Conservation (phyloP, 371 early-diverging fungal species). For the Actinomortierella wolfii region DNA sequence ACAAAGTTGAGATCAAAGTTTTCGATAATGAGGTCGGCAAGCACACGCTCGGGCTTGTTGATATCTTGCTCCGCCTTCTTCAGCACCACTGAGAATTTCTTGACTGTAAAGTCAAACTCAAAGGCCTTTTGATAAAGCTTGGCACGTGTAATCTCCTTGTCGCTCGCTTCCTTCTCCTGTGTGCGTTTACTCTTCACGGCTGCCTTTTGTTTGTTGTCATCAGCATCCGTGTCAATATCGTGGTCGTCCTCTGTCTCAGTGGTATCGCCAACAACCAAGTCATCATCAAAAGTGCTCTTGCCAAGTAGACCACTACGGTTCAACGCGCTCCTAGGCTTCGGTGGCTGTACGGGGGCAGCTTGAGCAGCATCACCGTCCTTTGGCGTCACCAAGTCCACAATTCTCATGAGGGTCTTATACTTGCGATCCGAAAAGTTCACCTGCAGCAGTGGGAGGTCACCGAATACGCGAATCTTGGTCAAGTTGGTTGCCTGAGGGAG, state of each 20-base stretch:
- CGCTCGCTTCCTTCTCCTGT: neutral
- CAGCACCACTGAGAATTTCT: conserved; percentile 71
- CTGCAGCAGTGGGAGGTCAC: conserved; percentile 84
- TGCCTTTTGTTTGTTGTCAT: neutral
- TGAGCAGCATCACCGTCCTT: conserved; percentile 43
- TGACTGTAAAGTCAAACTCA: conserved; percentile 74
- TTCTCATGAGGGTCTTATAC: conserved; percentile 89
- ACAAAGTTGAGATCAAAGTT: conserved; percentile 71
- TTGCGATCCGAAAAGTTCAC: conserved; percentile 94
- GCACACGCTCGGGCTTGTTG: conserved; percentile 49
- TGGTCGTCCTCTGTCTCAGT: conserved; percentile 37
- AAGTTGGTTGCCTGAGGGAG: conserved; percentile 78
- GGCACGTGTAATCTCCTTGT: conserved; percentile 26
- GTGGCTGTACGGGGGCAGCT: conserved; percentile 10
- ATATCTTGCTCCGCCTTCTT: conserved; percentile 52
- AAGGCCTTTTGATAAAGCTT: conserved; percentile 57
- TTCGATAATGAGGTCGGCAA: conserved; percentile 77
- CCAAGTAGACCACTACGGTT: conserved; percentile 17
- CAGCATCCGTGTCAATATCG: neutral
- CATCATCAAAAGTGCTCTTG: conserved; percentile 21
- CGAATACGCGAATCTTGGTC: conserved; percentile 79
- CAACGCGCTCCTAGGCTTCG: conserved; percentile 28
- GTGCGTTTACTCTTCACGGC: neutral
- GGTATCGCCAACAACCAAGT: conserved; percentile 37
- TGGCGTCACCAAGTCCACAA: conserved; percentile 66